These are phyloP conservation scores for Stephania japonica DNA, from an alignment of 164 flowering plant genomes.

Conservation along the genomic window DNA sequence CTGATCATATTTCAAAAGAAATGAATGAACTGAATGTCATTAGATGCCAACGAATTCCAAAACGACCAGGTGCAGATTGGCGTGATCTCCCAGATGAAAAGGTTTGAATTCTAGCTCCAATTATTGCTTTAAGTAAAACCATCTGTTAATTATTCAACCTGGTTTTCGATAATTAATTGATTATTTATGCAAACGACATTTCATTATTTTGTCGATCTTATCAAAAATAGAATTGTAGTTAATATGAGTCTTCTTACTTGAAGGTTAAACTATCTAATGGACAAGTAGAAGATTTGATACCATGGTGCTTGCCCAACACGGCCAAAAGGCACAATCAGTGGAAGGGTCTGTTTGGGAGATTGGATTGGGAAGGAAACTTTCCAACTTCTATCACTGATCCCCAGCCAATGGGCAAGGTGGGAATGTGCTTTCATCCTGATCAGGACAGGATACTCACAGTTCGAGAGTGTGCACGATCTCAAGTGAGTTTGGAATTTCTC, in stretches of 20 bases:
- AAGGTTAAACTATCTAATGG: conserved; percentile 74
- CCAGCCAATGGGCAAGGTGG: conserved; percentile 97
- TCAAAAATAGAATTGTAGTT: not conserved
- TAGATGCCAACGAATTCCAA: conserved; percentile 76
- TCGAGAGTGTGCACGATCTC: conserved; percentile 95
- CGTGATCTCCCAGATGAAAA: conserved; percentile 84
- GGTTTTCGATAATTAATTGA: not conserved
- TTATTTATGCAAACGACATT: not conserved
- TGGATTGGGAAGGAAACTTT: conserved; percentile 96
- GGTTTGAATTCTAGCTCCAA: conserved; percentile 28
- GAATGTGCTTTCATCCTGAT: conserved; percentile 96
- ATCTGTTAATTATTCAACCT: not conserved
- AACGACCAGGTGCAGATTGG: conserved; percentile 95
- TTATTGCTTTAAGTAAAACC: not conserved
- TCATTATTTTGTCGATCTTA: not conserved
- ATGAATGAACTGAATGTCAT: conserved; percentile 85
- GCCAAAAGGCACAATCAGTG: conserved; percentile 89
- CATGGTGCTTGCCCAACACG: conserved; percentile 18
- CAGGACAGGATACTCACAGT: conserved; percentile 90
- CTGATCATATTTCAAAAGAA: conserved; percentile 88
- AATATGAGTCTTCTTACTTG: conserved; percentile 4
- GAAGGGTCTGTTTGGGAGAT: conserved; percentile 91
- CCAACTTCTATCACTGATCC: conserved; percentile 94
- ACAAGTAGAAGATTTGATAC: conserved; percentile 77
- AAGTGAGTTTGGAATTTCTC: conserved; percentile 39